Evolutionary conservation across 2,329 filamentous ascomycete species (phyloP), one percentile per base, ranked within the genome.

Genomic region (Hymenoscyphus occultus): DNA sequence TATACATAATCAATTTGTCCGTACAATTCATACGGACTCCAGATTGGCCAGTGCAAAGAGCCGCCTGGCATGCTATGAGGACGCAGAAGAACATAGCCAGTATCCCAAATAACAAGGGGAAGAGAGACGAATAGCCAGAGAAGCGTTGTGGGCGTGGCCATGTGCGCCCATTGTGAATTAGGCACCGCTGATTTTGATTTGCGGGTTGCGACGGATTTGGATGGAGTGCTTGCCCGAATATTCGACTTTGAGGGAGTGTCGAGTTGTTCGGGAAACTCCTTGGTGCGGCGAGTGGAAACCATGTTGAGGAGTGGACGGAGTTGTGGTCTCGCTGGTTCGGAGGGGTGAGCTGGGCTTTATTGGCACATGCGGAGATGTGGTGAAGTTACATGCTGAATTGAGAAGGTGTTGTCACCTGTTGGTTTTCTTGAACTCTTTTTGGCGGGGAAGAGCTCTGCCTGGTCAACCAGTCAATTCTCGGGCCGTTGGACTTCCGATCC

Each of bases 61-160:
- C 88, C 87, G 39, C 87, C 87, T 0, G 86, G 84, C 86, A 91
- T 90, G 62, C 82, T 86, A 74, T 88, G 81, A 14, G 89, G 89
- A 58, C 89, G 86, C 45, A 89, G 77, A 59, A 90, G 76, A 13
- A 90, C 82, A 75, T 90, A 91, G 39, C 80, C 78, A 2, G 81
- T 80, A 72, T 90, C 89, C 89, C 87, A 90, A 6, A 84, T 72
- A n/a, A 90, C 87, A 13, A 90, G 77, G 0, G 87, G 87, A 1
- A 89, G 76, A n/a, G 86, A 87, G 65, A 89, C 69, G 16, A 80
- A 71, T 13, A 90, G 81, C 88, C 88, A 90, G 56, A 84, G 71
- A 19, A 87, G 79, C 14, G 85, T 80, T 13, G 86, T 74, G 61
- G 82, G 82, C 13, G 84, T 84, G 2, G 86, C 84, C 0, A 83